Evolutionary conservation across 1,284 basidiomycete genomes (phyloP), one percentile per base, ranked within the genome.

Genomic region (Tetrapyrgos nigripes): DNA sequence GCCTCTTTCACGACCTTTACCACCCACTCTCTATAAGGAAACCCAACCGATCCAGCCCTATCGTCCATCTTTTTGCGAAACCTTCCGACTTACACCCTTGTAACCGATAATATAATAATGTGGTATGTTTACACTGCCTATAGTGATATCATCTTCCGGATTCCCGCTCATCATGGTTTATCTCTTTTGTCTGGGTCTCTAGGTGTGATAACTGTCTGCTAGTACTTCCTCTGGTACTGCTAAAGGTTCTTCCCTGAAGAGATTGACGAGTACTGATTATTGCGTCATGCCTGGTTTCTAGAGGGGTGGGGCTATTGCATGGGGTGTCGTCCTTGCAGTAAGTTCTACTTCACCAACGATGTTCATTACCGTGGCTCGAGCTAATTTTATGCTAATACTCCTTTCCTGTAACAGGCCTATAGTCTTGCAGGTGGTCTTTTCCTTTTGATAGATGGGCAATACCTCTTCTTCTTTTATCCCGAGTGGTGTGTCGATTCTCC

Each of bases 221-320:
- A 58, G 73, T 89, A 59, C 77, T 90, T 54, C 87, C 87, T 68
- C 78, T 89, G 73, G 88, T 88, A 70, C 68, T 84, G n/a, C 45
- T 77, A 53, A 53, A 50, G 45, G 51, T n/a, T 59, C 53, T 53
- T 17, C 28, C 26, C 10, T 28, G 48, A 13, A 33, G 17, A 52
- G 45, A 6, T 51, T 46, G 29, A 5, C 49, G 52, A 46, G 26
- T 35, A 50, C 56, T 65, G 63, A 61, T 50, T 66, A 60, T 66
- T 75, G 68, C 73, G 72, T 61, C 64, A 65, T 62, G 63, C 61
- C 60, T 66, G 59, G 61, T 70, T 62, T 61, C 55, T 66, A 89
- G 87, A 82, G 86, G 68, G 84, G 76, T 72, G 90, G 90, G 69
- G 88, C 89, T 55, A 92, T 92, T 66, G 88, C 86, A 46, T 92